Evolutionary conservation across 73 alveolate species (phyloP).

Genomic region (Blepharisma japonicum): DNA sequence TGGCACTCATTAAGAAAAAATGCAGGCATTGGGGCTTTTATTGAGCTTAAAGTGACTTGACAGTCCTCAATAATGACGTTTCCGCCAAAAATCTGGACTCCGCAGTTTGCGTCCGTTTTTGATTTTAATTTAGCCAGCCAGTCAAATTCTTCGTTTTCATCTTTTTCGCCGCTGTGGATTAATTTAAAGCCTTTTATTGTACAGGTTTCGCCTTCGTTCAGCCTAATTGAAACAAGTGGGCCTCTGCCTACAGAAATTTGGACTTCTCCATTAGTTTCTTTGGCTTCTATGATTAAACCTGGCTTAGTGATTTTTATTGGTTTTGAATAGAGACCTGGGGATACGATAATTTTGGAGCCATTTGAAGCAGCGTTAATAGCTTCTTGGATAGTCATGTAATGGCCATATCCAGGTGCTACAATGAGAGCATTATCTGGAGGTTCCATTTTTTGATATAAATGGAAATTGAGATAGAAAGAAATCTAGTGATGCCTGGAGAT

Average conservation of each 20-base stretch:
- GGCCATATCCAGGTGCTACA: constrained; percentile 26
- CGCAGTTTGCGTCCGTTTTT: constrained; percentile 21
- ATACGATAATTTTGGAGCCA: background rate
- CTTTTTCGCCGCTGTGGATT: constrained; percentile 19
- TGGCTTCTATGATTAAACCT: constrained; percentile 23
- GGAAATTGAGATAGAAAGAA: constrained; percentile 19
- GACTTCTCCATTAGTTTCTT: constrained; percentile 29
- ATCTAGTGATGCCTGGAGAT: constrained; percentile 43
- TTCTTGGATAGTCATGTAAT: constrained; percentile 1
- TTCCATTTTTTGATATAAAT: background rate
- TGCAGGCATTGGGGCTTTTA: constrained; percentile 25
- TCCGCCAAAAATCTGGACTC: constrained; percentile 25
- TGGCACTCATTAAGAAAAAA: constrained; percentile 6
- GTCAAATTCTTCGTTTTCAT: background rate
- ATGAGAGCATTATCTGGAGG: constrained; percentile 11
- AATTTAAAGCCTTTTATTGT: constrained; percentile 26
- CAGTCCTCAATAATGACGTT: constrained; percentile 24
- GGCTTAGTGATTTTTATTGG: constrained; percentile 5
- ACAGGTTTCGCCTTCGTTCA: constrained; percentile 9
- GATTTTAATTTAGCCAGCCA: background rate
- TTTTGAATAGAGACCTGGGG: constrained; percentile 31
- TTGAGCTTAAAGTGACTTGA: constrained; percentile 6
- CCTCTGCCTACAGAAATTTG: constrained; percentile 7
- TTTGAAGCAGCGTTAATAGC: constrained; percentile 21
- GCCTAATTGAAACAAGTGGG: constrained; percentile 6